Conservation (phyloP, 2,329 filamentous ascomycete species). For the Ceratocystis destructans region DNA sequence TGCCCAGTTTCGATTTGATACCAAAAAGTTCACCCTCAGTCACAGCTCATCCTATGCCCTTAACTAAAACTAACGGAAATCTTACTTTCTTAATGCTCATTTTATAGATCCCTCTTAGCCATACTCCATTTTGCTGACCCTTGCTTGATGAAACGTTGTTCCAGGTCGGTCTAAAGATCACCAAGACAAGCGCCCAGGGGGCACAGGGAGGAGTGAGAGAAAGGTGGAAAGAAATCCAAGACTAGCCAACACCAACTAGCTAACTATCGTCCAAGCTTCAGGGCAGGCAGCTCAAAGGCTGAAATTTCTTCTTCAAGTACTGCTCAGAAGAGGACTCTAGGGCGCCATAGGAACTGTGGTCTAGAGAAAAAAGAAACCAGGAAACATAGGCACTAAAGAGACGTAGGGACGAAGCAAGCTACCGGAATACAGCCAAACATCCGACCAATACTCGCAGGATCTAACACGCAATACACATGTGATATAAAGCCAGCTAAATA, state of each 20-base stretch:
- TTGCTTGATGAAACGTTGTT: neutral
- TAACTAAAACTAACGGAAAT: no score
- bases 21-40: no score
- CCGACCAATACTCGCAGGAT: no score
- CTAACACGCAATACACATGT: no score
- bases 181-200: neutral
- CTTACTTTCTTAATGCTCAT: no score
- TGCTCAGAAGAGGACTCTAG: neutral
- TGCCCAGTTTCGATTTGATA: no score
- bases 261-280: neutral
- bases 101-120: neutral
- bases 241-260: neutral
- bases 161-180: neutral
- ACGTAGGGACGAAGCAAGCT: no score
- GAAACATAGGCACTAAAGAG: no score
- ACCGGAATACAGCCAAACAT: no score
- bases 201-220: neutral
- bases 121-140: neutral
- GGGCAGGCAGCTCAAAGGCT: neutral
- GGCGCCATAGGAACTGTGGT: neutral
- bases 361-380: no score
- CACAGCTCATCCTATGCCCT: no score
- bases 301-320: neutral
- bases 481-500: no score
- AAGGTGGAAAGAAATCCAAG: neutral